phyloP scores from a whole-genome alignment of 805 yeast species.

The Torulaspora maleeae region DNA sequence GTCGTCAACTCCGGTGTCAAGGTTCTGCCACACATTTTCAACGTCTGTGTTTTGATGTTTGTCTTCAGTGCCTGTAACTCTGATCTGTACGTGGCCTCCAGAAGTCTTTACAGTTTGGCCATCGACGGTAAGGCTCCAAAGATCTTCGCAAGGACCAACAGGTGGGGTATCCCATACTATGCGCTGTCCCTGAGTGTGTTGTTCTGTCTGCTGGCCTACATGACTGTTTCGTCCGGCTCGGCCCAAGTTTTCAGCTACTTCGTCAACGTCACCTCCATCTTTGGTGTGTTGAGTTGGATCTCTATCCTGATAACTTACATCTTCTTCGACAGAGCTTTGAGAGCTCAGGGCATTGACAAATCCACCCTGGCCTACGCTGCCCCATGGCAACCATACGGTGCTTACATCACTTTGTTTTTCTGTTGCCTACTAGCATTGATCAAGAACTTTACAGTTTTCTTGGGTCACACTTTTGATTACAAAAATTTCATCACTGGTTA shows the following conservation, averaged over 20 bases:
- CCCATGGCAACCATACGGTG: slow-evolving; percentile 66
- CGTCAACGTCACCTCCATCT: slow-evolving; percentile 71
- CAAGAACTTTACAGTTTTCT: slow-evolving; percentile 70
- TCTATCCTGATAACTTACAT: slow-evolving; percentile 65
- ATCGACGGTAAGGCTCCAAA: slow-evolving; percentile 71
- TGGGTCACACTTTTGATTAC: slow-evolving; percentile 56
- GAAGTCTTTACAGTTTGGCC: slow-evolving; percentile 69
- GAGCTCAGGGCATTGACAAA: slow-evolving; percentile 62
- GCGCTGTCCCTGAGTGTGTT: slow-evolving; percentile 47
- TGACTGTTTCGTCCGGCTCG: slow-evolving; percentile 58
- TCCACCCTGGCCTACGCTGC: slow-evolving; percentile 54
- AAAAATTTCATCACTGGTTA: slow-evolving; percentile 72
- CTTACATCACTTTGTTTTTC: slow-evolving; percentile 51
- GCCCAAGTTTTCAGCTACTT: slow-evolving; percentile 59
- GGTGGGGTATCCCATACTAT: slow-evolving; percentile 63
- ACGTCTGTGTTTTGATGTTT: slow-evolving; percentile 70
- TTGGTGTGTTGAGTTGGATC: slow-evolving; percentile 72
- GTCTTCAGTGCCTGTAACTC: slow-evolving; percentile 81
- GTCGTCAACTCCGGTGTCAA: slow-evolving; percentile 55
- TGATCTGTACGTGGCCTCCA: slow-evolving; percentile 69
- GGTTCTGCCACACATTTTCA: slow-evolving; percentile 69
- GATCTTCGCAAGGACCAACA: slow-evolving; percentile 59
- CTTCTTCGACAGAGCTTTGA: slow-evolving; percentile 58
- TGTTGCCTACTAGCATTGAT: slow-evolving; percentile 54
- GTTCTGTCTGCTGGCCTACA: slow-evolving; percentile 64